These are phyloP conservation scores for Aspergillus sp. DNA, from an alignment of 2,329 filamentous ascomycete genomes.

Conservation along the genomic window DNA sequence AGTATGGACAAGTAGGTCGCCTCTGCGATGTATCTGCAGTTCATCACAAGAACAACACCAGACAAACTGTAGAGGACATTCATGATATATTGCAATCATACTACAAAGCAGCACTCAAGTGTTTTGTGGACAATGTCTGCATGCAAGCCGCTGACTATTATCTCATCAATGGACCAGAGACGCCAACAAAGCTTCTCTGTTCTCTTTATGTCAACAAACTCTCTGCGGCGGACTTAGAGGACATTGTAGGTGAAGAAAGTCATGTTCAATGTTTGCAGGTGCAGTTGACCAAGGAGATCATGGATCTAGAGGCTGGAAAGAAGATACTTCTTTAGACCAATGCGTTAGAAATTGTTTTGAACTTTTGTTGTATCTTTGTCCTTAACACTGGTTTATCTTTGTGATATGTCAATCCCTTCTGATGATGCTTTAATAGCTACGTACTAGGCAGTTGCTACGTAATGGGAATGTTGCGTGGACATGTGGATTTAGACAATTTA, in stretches of 20 bases:
- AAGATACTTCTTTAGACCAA: conserved; percentile 17
- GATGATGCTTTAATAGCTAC: background rate
- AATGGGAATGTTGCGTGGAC: background rate
- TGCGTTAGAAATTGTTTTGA: background rate
- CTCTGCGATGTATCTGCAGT: background rate
- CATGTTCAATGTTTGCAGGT: conserved; percentile 35
- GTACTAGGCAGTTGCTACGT: background rate
- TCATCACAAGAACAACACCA: conserved; percentile 7
- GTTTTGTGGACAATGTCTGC: conserved; percentile 58
- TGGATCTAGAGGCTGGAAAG: conserved; percentile 37
- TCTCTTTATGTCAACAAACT: conserved; percentile 47
- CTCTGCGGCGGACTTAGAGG: conserved; percentile 43
- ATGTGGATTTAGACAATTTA: background rate
- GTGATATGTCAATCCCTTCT: background rate
- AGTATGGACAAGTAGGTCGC: background rate
- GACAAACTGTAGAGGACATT: conserved; percentile 40
- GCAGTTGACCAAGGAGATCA: conserved; percentile 42
- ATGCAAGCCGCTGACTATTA: conserved; percentile 52
- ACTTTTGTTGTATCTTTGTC: background rate
- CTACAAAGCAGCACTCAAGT: conserved; percentile 54
- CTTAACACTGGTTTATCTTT: background rate
- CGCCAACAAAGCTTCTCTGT: conserved; percentile 50
- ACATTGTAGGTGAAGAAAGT: conserved; percentile 54
- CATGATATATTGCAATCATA: conserved; percentile 56
- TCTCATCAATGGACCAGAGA: conserved; percentile 44